phyloP scores from a whole-genome alignment of 2,329 filamentous ascomycete species.

The Aspergillus sergii region DNA sequence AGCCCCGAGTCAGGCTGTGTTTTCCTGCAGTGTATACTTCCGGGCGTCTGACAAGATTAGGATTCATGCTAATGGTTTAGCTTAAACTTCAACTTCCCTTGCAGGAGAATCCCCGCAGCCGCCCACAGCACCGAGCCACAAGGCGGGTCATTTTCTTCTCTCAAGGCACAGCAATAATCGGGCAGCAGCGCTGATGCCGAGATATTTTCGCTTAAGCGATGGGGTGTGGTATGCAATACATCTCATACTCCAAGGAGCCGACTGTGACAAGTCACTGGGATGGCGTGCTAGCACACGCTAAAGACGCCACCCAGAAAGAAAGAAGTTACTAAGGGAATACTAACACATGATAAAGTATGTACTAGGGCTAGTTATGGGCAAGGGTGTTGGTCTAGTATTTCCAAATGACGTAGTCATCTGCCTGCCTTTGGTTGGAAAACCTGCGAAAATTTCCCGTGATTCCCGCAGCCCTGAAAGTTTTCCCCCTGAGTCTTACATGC shows the following conservation, averaged over 20 bases:
- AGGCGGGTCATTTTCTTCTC: not conserved
- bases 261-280: not conserved
- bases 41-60: not conserved
- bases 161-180: not conserved
- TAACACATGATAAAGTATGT: not conserved
- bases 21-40: not conserved
- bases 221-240: not conserved
- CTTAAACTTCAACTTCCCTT: constrained; percentile 1
- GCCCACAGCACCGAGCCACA: not conserved
- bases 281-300: constrained; percentile 1
- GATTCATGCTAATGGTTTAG: constrained; percentile 1
- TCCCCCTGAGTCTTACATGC: not conserved
- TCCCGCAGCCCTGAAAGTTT: not conserved
- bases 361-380: not conserved
- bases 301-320: not conserved
- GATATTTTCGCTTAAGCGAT: not conserved
- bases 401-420: constrained; percentile 1
- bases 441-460: not conserved
- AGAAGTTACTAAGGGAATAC: not conserved
- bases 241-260: not conserved
- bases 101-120: not conserved
- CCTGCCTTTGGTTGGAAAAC: not conserved
- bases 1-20: not conserved
- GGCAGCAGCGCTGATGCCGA: not conserved
- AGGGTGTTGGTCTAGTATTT: not conserved